These are phyloP conservation scores for Candida orba DNA, from an alignment of 805 yeast species.

Conservation along the genomic window DNA sequence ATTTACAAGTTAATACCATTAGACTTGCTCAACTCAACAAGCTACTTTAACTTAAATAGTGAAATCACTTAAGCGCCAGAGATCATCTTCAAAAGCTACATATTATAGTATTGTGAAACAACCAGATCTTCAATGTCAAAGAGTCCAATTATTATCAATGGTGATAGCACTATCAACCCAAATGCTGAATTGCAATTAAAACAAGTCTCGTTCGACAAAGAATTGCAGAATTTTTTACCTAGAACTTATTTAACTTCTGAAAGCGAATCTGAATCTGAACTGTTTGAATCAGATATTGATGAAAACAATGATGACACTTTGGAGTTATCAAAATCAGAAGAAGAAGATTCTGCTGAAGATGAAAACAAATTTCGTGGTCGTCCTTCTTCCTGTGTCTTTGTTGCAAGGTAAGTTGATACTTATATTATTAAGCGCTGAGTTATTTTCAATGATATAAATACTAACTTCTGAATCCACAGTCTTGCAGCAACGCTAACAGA, in stretches of 20 bases:
- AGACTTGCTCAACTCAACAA: background rate
- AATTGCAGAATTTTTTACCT: slow-evolving; percentile 13
- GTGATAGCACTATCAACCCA: background rate
- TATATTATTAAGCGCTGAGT: background rate
- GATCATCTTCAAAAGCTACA: no score
- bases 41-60: background rate
- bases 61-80: no score
- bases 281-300: slow-evolving; percentile 17
- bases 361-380: slow-evolving; percentile 37
- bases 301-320: slow-evolving; percentile 15
- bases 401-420: slow-evolving; percentile 40
- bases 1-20: no score
- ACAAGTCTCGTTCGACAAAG: slow-evolving; percentile 1
- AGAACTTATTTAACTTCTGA: slow-evolving; percentile 19
- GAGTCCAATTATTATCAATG: slow-evolving; percentile 5
- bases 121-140: slow-evolving; percentile 6
- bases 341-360: background rate
- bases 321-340: slow-evolving; percentile 10
- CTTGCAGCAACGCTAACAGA: slow-evolving; percentile 59
- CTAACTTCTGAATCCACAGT: slow-evolving; percentile 26
- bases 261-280: slow-evolving; percentile 11
- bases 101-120: background rate
- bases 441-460: background rate
- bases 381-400: slow-evolving; percentile 85
- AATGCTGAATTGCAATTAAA: slow-evolving; percentile 1